Evolutionary conservation across 257 asterid species (phyloP).

Genomic region (Solanum pimpinellifolium): DNA sequence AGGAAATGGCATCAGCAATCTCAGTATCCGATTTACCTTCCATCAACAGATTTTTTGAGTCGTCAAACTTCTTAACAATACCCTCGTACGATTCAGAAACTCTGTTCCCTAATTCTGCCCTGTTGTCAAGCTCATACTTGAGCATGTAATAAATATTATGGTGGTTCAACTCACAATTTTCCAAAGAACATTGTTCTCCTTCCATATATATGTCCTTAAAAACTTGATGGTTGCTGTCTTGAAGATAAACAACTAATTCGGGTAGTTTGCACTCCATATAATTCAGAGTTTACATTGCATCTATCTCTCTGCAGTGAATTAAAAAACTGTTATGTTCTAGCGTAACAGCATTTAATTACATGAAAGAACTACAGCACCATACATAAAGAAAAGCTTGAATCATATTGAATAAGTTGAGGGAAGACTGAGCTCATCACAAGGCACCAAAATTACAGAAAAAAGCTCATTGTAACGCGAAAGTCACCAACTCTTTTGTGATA

Average conservation of each 20-base stretch:
- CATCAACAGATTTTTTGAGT: not conserved
- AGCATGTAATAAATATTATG: conserved; percentile 3
- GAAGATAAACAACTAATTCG: conserved; percentile 3
- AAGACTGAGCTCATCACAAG: not conserved
- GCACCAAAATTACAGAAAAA: not conserved
- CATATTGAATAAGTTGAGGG: not conserved
- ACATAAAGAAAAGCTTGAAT: not conserved
- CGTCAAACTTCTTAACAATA: not conserved
- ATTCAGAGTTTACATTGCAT: not conserved
- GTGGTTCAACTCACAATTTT: conserved; percentile 18
- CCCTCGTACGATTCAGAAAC: conserved; percentile 1
- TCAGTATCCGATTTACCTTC: not conserved
- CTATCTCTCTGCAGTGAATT: not conserved
- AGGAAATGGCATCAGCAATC: not conserved
- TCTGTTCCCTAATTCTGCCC: not conserved
- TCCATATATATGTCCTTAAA: not conserved
- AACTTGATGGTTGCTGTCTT: not conserved
- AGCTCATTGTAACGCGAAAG: not conserved
- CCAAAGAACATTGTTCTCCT: not conserved
- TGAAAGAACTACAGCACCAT: not conserved
- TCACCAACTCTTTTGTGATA: not conserved
- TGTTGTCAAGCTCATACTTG: conserved; percentile 5
- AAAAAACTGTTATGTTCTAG: not conserved
- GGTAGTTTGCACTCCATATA: not conserved
- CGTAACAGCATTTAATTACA: not conserved